Conservation (phyloP, 257 asterid genomes). For the Forsythia viridissima region DNA sequence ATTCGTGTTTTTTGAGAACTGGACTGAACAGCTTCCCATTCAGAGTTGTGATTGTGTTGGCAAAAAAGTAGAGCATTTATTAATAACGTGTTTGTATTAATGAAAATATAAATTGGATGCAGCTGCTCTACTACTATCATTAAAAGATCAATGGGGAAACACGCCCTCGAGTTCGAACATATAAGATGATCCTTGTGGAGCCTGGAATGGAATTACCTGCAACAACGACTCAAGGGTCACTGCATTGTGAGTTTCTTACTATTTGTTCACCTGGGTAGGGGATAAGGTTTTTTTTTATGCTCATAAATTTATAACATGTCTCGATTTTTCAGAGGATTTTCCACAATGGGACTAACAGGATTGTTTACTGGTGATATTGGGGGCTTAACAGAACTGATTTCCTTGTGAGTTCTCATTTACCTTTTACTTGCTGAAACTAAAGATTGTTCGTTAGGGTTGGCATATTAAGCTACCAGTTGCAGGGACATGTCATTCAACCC, state of each 20-base stretch:
- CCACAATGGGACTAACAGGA: conserved; percentile 79
- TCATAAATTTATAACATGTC: background rate
- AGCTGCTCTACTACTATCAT: conserved; percentile 75
- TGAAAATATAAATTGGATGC: conserved; percentile 26
- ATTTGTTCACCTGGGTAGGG: background rate
- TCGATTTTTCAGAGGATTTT: conserved; percentile 58
- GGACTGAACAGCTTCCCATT: no score
- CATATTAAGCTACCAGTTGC: conserved; percentile 22
- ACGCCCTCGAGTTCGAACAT: conserved; percentile 75
- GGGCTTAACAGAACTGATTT: conserved; percentile 63
- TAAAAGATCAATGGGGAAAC: conserved; percentile 73
- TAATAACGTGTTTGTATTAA: background rate
- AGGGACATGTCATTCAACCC: conserved; percentile 90
- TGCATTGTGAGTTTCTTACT: conserved; percentile 47
- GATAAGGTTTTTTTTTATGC: background rate
- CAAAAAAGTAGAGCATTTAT: no score
- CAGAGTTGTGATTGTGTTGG: no score
- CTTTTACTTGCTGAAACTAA: background rate
- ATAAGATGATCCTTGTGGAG: conserved; percentile 74
- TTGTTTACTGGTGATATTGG: conserved; percentile 80
- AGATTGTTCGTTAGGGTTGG: background rate
- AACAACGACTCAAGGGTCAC: conserved; percentile 62
- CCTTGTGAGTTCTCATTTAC: conserved; percentile 56
- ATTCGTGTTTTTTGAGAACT: background rate
- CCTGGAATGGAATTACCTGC: conserved; percentile 83